Conservation (phyloP, 257 asterid species). For the Rhazya stricta region DNA sequence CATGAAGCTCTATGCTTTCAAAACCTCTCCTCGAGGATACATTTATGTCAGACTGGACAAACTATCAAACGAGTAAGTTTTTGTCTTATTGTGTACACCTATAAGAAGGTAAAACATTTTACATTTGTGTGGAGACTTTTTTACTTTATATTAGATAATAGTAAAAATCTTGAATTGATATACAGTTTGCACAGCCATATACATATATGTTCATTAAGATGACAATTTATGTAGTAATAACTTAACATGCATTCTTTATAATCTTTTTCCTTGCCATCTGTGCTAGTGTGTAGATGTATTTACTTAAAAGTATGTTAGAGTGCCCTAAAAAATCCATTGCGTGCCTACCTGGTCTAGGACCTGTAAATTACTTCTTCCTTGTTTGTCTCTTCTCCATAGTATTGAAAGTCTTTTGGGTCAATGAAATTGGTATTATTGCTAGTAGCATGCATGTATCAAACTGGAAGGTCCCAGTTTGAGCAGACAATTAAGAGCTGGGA, state of each 20-base stretch:
- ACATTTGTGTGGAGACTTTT: neutral
- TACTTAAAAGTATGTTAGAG: neutral
- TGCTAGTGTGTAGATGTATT: neutral
- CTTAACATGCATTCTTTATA: neutral
- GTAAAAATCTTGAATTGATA: neutral
- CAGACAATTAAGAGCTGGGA: neutral
- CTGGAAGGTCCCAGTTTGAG: neutral
- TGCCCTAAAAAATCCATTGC: neutral
- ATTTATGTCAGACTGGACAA: constrained; percentile 84
- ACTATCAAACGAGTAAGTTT: constrained; percentile 63
- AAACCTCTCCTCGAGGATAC: constrained; percentile 77
- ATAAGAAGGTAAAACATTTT: neutral
- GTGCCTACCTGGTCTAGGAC: neutral
- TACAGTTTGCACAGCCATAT: neutral
- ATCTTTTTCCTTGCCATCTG: neutral
- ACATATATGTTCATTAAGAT: neutral
- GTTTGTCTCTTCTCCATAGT: neutral
- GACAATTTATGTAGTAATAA: neutral
- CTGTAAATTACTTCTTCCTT: neutral
- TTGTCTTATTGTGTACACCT: neutral
- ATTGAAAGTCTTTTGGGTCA: neutral
- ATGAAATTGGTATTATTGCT: neutral
- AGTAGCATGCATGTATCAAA: neutral
- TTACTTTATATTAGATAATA: neutral
- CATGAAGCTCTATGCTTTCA: constrained; percentile 68